phyloP scores from a whole-genome alignment of 2,329 filamentous ascomycete genomes.

The Aspergillus intermedius region DNA sequence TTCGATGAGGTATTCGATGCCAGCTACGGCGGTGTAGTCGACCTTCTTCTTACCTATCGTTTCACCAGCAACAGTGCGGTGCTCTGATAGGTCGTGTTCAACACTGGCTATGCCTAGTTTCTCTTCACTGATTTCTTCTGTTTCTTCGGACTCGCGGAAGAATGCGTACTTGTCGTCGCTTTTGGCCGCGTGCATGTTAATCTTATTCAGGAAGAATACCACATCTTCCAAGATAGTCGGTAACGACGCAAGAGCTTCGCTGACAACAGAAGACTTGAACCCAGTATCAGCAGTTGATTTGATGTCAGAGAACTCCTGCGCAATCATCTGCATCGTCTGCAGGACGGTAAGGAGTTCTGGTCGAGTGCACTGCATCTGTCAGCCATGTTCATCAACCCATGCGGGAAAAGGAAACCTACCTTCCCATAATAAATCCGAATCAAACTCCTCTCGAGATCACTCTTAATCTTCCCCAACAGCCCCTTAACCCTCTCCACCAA shows the following conservation, averaged over 20 bases:
- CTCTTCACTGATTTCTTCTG: conserved; percentile 78
- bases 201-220: conserved; percentile 69
- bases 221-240: conserved; percentile 71
- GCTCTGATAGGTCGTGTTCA: conserved; percentile 77
- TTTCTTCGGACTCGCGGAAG: conserved; percentile 81
- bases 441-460: conserved; percentile 84
- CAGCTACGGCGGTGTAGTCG: conserved; percentile 74
- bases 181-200: conserved; percentile 76
- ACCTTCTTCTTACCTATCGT: conserved; percentile 68
- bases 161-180: conserved; percentile 90
- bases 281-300: conserved; percentile 60
- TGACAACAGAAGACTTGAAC: conserved; percentile 65
- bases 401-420: conserved; percentile 19
- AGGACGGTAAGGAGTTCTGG: conserved; percentile 80
- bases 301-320: conserved; percentile 66
- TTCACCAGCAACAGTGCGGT: conserved; percentile 63
- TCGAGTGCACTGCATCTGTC: conserved; percentile 58
- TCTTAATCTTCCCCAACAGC: conserved; percentile 64
- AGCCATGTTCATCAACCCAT: conserved; percentile 5
- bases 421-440: conserved; percentile 97
- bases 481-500: conserved; percentile 67
- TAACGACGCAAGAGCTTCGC: conserved; percentile 64
- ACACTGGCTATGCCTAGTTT: conserved; percentile 88
- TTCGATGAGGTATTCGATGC: conserved; percentile 93
- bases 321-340: conserved; percentile 76